Evolutionary conservation across 129 eudicot species (phyloP), one percentile per base, ranked within the genome.

Genomic region (Erigeron canadensis): DNA sequence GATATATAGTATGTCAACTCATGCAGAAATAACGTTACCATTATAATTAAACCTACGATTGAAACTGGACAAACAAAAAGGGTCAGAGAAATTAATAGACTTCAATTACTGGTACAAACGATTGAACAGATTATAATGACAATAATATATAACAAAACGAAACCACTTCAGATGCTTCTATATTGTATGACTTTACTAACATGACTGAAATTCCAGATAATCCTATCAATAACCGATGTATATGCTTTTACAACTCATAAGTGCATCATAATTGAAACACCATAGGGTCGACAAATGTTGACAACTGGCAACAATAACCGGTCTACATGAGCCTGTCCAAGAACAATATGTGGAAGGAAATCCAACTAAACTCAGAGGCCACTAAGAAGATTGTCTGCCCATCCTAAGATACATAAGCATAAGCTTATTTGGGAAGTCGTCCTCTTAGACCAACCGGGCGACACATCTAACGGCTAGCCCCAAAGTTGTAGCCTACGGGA

Each of bases 1-100:
- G 90, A 80, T 21, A 94, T 82, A 83, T 94, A 90, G 76, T 94
- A 94, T 22, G 83, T 84, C 65, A 94, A 83, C 83, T 94, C 98
- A 67, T 94, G 98, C 55, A 94, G 18, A 79, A 94, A 94, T 77
- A 94, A 75, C 45, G 96, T 86, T 34, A 89, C 95, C 97, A 94
- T 94, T 77, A 94, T 90, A 77, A 84, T 70, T 76, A 94, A 83
- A 72, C 98, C 98, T 66, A 88, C 65, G 72, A 94, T 86, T 8
- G 98, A 94, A 58, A 94, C 96, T 92, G 40, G 51, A 71, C 7
- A 67, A 42, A 44, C 38, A 75, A 65, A 48, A 73, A 43, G 28
- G 28, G 42, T 64, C 18, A 37, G 22, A 53, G 57, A 65, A 6
- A 74, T 41, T 39, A 8, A 67, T 22, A 15, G 11, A 38, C 60